Percentiles rank a stretch among this genome's conserved stretches.
Evolutionary conservation across 345 rosid species (phyloP).

Genomic region (Psidium friedrichsthalianum): DNA sequence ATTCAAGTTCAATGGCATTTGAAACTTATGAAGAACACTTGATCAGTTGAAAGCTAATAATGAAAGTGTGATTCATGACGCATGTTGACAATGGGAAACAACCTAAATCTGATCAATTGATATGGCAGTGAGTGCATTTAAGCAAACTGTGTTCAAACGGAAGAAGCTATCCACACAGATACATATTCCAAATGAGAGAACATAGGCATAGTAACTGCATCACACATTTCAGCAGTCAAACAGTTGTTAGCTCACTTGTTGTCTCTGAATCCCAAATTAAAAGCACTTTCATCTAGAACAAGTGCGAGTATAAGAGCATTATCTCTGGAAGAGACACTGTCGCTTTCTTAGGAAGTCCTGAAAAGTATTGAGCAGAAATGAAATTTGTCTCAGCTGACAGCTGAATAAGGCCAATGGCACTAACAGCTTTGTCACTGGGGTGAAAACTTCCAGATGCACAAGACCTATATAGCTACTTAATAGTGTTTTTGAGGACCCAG

Average conservation of each 20-base stretch:
- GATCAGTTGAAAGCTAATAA: neutral
- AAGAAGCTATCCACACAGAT: neutral
- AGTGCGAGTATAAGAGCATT: neutral
- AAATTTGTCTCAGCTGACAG: neutral
- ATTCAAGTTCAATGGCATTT: neutral
- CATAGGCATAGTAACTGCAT: neutral
- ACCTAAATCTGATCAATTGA: neutral
- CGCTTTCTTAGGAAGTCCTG: neutral
- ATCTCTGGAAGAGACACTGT: neutral
- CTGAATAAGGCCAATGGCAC: neutral
- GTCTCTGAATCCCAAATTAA: neutral
- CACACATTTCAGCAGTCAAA: neutral
- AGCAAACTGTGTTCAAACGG: neutral
- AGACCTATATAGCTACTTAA: neutral
- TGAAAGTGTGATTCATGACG: neutral
- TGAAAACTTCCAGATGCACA: neutral
- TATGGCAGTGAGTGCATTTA: neutral
- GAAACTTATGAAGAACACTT: neutral
- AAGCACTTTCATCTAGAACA: neutral
- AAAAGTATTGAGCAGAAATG: neutral
- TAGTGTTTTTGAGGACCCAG: neutral
- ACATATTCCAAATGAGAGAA: neutral
- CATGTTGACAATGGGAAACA: neutral
- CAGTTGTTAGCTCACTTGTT: neutral
- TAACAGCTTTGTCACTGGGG: neutral